Percentiles rank a stretch among this genome's conserved stretches.
These are phyloP conservation scores for Pseudodiploospora longispora DNA, from an alignment of 2,329 filamentous ascomycete genomes.

Conservation along the genomic window DNA sequence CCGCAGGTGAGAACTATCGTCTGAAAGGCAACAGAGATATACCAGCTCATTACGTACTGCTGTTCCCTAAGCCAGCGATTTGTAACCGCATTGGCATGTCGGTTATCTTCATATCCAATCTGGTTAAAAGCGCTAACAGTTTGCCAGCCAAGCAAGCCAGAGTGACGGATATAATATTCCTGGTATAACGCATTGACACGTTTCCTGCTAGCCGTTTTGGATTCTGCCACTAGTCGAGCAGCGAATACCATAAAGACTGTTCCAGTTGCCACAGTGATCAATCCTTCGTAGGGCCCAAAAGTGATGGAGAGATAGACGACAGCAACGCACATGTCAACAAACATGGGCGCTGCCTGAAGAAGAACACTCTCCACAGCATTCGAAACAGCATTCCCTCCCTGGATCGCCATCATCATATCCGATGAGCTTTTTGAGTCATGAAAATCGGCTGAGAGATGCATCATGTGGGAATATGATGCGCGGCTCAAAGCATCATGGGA, in stretches of 20 bases:
- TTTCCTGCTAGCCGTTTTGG: conserved; percentile 40
- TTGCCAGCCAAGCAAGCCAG: conserved; percentile 51
- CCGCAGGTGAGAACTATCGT: conserved; percentile 60
- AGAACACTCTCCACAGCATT: conserved; percentile 50
- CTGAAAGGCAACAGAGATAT: conserved; percentile 47
- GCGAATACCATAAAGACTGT: conserved; percentile 49
- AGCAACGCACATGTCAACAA: conserved; percentile 52
- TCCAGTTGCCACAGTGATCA: conserved; percentile 52
- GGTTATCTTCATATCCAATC: conserved; percentile 45
- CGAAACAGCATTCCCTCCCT: conserved; percentile 44
- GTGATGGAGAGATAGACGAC: conserved; percentile 51
- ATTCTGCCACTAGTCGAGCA: conserved; percentile 41
- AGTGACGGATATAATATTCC: conserved; percentile 47
- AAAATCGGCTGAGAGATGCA: conserved; percentile 53
- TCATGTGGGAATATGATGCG: conserved; percentile 51
- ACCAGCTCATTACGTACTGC: conserved; percentile 33
- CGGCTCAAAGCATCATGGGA: conserved; percentile 45
- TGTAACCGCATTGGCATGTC: conserved; percentile 43
- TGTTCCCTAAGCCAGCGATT: conserved; percentile 30
- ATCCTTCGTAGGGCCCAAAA: conserved; percentile 53
- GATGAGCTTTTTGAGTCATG: conserved; percentile 53
- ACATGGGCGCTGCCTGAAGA: conserved; percentile 50
- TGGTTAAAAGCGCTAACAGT: conserved; percentile 54
- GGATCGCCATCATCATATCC: conserved; percentile 50
- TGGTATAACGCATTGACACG: conserved; percentile 46